Base-by-base conservation (phyloP, 257 asterid species). In the Solanum lycopersicoides region DNA sequence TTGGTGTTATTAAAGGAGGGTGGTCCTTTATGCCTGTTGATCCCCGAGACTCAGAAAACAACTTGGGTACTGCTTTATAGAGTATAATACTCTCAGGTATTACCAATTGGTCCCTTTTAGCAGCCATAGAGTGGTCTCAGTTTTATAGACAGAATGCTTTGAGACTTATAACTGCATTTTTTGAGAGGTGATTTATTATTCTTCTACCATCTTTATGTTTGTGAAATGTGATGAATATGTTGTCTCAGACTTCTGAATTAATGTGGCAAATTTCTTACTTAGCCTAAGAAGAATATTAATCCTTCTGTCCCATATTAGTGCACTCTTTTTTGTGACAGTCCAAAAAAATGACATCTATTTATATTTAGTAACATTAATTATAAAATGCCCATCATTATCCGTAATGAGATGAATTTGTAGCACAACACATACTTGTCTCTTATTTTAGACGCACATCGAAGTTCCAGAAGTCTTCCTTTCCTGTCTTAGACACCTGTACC, bases 1-100 rank as follows among this genome's bases (percentile, higher is more conserved):
- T 94, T 65, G 98, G 98, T 59, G 92, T 91, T 44, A 94, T 97
- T 80, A n/a, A 95, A 92, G 87, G 98, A 95, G 73, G 94, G 92
- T 87, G 98, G 99, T 18, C 87, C 4, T 95, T 94, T 96, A 97
- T 97, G 98, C 98, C 99, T 7, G 91, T 92, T 12, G 98, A 95
- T 83, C n/a, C 88, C 97, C 4, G 94, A 93, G 20, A 91, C 98
- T 35, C 89, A 88, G 84, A 95, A 92, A 89, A 93, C 98, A n/a
- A 32, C 87, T 89, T 12, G 99, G 99, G 20, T 95, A 94, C 87
- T 95, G 98, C 89, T 95, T 97, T 89, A 90, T 95, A 34, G 98
- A 95, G 87, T 97, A 87, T 82, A 94, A 91, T 87, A 94, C 98
- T 86, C 98, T 65, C 98, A 94, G 98, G 99, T 95, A 86, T 45